Evolutionary conservation across 2,329 filamentous ascomycete species (phyloP).

Genomic region (Aureobasidium sp.): DNA sequence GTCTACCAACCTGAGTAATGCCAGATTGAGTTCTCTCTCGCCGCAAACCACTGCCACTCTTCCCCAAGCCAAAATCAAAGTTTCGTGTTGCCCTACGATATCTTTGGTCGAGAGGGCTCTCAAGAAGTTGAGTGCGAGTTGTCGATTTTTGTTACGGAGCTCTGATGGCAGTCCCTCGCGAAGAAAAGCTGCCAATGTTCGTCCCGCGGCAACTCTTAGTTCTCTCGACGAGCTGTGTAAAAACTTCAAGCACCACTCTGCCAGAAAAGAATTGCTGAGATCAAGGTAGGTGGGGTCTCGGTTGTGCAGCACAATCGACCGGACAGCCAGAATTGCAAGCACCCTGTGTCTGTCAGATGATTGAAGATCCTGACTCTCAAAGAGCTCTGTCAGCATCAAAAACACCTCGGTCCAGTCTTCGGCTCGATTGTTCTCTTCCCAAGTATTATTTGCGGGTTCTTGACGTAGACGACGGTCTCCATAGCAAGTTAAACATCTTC

Average conservation of each 20-base stretch:
- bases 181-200: constrained; percentile 61
- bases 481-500: constrained; percentile 10
- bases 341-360: constrained; percentile 52
- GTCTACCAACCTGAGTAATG: constrained; percentile 74
- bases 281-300: constrained; percentile 54
- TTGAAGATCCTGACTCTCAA: constrained; percentile 17
- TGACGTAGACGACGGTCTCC: background rate
- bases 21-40: constrained; percentile 79
- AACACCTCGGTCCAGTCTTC: constrained; percentile 29
- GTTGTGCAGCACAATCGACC: constrained; percentile 63
- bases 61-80: constrained; percentile 78
- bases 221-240: constrained; percentile 80
- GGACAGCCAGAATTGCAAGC: constrained; percentile 63
- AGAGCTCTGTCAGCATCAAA: constrained; percentile 13
- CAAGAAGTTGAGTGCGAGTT: constrained; percentile 63
- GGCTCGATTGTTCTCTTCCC: constrained; percentile 9
- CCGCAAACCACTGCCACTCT: constrained; percentile 69
- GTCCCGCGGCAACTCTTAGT: constrained; percentile 72
- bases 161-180: constrained; percentile 41
- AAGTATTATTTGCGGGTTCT: background rate
- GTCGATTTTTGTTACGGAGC: constrained; percentile 56
- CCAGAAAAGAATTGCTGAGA: constrained; percentile 59
- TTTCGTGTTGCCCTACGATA: constrained; percentile 65
- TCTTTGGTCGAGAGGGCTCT: constrained; percentile 65
- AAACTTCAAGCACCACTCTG: constrained; percentile 74